Evolutionary conservation across 805 yeast species (phyloP).

Genomic region (Candida ulmi): DNA sequence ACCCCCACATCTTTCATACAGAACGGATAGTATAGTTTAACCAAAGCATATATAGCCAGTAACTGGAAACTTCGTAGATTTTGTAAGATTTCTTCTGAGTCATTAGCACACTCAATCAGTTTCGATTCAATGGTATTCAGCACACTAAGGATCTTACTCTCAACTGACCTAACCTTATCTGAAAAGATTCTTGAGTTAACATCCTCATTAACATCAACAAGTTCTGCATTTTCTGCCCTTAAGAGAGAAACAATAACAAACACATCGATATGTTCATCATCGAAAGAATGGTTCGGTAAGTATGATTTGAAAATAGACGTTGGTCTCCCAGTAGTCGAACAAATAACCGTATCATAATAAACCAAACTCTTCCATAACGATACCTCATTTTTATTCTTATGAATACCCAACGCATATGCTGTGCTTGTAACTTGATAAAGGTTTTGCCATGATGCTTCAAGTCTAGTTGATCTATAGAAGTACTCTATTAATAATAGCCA

Average conservation of each 20-base stretch:
- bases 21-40: too few species aligned
- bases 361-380: background rate
- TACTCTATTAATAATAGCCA: background rate
- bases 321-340: background rate
- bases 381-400: background rate
- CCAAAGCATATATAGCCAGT: too few species aligned
- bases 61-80: too few species aligned
- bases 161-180: too few species aligned
- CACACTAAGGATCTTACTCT: too few species aligned
- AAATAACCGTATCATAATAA: background rate
- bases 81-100: too few species aligned
- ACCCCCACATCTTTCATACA: too few species aligned
- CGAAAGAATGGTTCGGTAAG: background rate
- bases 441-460: background rate
- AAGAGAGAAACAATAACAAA: background rate
- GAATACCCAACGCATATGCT: background rate
- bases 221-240: too few species aligned
- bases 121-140: too few species aligned
- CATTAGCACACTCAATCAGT: too few species aligned
- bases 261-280: background rate
- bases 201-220: too few species aligned
- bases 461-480: background rate
- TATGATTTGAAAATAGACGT: background rate
- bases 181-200: too few species aligned
- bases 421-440: background rate